A percentile compares a stretch with the other conserved stretches of the same genome.
Conservation (phyloP, 2,329 filamentous ascomycete genomes). For the Colletotrichum sp. region DNA sequence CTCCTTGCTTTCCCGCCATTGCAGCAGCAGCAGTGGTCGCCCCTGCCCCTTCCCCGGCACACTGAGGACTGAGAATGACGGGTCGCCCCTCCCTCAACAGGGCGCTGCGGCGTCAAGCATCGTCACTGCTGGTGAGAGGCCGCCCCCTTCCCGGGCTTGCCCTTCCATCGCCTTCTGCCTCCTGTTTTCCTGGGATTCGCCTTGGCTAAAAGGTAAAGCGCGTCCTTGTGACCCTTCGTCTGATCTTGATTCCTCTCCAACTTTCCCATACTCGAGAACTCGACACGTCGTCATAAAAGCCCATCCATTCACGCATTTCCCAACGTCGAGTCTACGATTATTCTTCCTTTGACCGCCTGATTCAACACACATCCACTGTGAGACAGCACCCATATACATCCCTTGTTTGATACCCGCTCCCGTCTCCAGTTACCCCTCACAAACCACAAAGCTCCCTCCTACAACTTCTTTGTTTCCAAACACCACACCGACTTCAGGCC, state of each 20-base stretch:
- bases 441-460: constrained; percentile 10
- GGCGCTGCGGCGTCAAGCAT: constrained; percentile 2
- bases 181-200: not conserved
- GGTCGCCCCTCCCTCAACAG: constrained; percentile 4
- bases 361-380: not conserved
- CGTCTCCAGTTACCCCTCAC: constrained; percentile 14
- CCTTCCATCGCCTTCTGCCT: not conserved
- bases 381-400: constrained; percentile 1
- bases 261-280: not conserved
- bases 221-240: constrained; percentile 18
- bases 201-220: constrained; percentile 13
- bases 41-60: not conserved
- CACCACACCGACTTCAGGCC: not conserved
- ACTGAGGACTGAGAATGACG: not conserved
- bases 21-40: not conserved
- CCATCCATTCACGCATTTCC: not conserved
- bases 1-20: not conserved
- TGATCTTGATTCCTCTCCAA: not conserved
- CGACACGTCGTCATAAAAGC: constrained; percentile 6
- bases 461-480: not conserved
- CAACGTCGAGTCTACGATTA: not conserved
- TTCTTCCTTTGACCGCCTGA: not conserved
- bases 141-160: not conserved
- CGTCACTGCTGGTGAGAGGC: constrained; percentile 12
- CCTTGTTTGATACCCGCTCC: constrained; percentile 15